Base-by-base conservation (phyloP, 768 basidiomycete species). In the Cyclocybe aegerita region DNA sequence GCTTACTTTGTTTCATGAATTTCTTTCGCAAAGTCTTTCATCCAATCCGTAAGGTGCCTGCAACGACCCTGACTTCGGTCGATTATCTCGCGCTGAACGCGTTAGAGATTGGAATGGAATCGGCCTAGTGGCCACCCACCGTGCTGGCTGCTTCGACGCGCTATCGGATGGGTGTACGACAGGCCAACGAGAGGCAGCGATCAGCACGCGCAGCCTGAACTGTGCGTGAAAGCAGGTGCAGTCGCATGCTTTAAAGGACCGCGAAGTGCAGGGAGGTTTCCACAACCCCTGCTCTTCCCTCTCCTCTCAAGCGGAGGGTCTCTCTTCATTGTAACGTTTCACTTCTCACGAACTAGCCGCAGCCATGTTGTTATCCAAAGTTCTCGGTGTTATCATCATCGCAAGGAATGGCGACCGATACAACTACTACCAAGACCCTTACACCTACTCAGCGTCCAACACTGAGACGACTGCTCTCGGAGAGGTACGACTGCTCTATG, bases 401-500 rank as follows among this genome's bases (percentile, higher is more conserved):
- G 83, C 85, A 52, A 85, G 89, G 65, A 90, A 90, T 64, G 89
- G 89, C 52, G 88, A 89, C 69, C 82, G 88, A 55, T 68, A 66
- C 60, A 80, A 77, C 61, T 86, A 76, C 66, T 79, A 79, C 71
- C 89, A 91, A 67, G 78, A 90, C 64, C 88, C 89, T 16, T 66
- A 70, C 59, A 85, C 79, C 32, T 90, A 90, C 63, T 70, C 80
- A 54, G 75, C 77, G 40, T 72, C 77, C 30, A 76, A 77, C 62
- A 82, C 86, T 7, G 81, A 82, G 71, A 86, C 84, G 43, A 90
- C 87, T 37, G 85, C 88, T 57, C 80, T 89, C 55, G 88, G 88
- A 49, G 85, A 85, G 70, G 86, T 85, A 62, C 56, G 78, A 64
- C 17, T 23, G 10, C 29, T 35, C 9, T 39, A 8, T 46, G 12